These are phyloP conservation scores for Aspergillus egyptiacus DNA, from an alignment of 495 filamentous ascomycete species.

Conservation along the genomic window DNA sequence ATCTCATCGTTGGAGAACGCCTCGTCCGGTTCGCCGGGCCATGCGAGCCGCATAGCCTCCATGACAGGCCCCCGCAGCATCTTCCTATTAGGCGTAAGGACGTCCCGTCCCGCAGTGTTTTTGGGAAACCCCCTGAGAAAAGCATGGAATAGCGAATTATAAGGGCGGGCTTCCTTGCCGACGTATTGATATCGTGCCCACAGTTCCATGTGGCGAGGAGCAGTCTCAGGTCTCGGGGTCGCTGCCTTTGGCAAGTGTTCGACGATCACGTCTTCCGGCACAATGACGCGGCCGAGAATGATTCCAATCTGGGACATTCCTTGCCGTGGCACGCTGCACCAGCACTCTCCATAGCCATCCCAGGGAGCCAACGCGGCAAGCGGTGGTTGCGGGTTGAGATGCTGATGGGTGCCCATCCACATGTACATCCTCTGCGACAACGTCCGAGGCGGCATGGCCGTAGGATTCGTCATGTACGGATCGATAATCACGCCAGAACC, in stretches of 20 bases:
- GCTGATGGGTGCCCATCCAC: neutral
- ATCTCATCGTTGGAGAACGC: constrained; percentile 31
- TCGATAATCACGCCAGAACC: constrained; percentile 34
- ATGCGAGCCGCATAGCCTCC: constrained; percentile 25
- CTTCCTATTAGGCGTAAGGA: constrained; percentile 13
- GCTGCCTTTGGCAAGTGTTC: constrained; percentile 40
- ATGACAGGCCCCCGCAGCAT: constrained; percentile 30
- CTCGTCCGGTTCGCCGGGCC: constrained; percentile 20
- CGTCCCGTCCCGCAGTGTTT: constrained; percentile 7
- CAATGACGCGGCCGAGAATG: constrained; percentile 28
- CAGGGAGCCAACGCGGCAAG: constrained; percentile 32
- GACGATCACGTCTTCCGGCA: constrained; percentile 43
- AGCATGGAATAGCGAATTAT: neutral
- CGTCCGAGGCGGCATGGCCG: constrained; percentile 12
- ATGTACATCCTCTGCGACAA: constrained; percentile 8
- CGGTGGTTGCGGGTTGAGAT: constrained; percentile 18
- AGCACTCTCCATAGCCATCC: constrained; percentile 45
- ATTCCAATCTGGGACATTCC: constrained; percentile 39
- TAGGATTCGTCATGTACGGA: constrained; percentile 31
- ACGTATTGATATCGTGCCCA: constrained; percentile 36
- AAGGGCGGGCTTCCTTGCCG: neutral
- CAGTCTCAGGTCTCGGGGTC: constrained; percentile 27
- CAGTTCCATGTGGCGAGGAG: constrained; percentile 43
- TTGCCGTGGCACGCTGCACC: constrained; percentile 36
- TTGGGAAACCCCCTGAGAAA: constrained; percentile 1